Evolutionary conservation across 2,329 filamentous ascomycete species (phyloP), one percentile per base, ranked within the genome.

Genomic region (Cladosporium sp.): DNA sequence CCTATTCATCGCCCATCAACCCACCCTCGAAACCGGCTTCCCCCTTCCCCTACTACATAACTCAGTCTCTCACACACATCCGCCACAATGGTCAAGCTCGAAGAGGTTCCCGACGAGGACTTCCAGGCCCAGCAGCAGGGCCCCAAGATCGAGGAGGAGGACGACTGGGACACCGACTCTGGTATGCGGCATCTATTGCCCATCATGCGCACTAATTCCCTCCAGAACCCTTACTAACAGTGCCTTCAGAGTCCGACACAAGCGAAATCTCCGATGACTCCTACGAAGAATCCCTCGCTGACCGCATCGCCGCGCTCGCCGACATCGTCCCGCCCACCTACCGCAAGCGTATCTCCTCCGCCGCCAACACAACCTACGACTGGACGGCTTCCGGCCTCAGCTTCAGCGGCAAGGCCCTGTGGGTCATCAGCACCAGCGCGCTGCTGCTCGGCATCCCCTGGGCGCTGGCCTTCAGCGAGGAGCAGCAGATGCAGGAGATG

Each of bases 401-500:
- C 56, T 87, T 95, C 69, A 82, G 86, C 64, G 91, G 92, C 63
- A 93, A 92, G 77, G 83, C 87, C 52, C 77, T 95, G 62, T 98
- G 90, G 89, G 84, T 96, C 52, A 76, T 98, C 54, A 89, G 85
- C 73, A 95, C 91, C 59, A 91, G 86, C 57, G 89, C 89, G 55
- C 81, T 98, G 67, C 77, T 98, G 68, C 75, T 97, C 59, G 91
- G 90, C 63, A 89, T 97, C 48, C 93, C 93, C 52, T 97, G 90
- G 79, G 91, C 90, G 54, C 78, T 98, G 62, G 92, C 90, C 54
- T 92, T 90, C 69, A 85, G 87, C 59, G 93, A 98, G 78, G 93
- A 98, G 78, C 90, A 96, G 79, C 89, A 95, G 77, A 84, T 95
- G 70, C 79, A 92, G 60, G 92, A 95, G 77, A 95, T 96, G 89